These are phyloP conservation scores for Yamadazyma triangularis DNA, from an alignment of 1,139 yeast genomes.

Conservation along the genomic window DNA sequence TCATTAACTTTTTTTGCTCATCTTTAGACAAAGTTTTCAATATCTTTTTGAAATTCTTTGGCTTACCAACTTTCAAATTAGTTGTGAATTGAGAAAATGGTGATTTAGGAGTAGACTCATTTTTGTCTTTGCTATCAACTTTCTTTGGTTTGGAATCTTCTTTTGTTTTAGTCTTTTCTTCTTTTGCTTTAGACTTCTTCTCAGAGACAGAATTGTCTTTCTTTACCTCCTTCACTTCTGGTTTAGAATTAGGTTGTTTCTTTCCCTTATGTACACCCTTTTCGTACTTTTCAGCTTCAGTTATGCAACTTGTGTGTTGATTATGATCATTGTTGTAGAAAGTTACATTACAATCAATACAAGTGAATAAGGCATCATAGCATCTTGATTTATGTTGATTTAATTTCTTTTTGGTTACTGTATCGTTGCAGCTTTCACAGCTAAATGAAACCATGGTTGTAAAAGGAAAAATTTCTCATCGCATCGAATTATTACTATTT, in stretches of 20 bases:
- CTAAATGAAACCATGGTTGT: constrained; percentile 53
- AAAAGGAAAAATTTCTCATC: constrained; percentile 1
- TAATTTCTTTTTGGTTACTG: constrained; percentile 81
- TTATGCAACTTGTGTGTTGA: constrained; percentile 80
- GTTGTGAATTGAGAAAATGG: too few relatives aligned
- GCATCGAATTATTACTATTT: constrained; percentile 2
- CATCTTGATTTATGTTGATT: constrained; percentile 81
- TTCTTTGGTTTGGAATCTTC: constrained; percentile 8
- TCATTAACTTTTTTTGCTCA: constrained; percentile 40
- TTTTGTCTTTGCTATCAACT: constrained; percentile 7
- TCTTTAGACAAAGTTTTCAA: constrained; percentile 44
- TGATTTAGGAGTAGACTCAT: constrained; percentile 4
- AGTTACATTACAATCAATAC: constrained; percentile 90
- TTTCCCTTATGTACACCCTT: constrained; percentile 75
- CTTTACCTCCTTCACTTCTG: constrained; percentile 8
- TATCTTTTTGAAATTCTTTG: constrained; percentile 37
- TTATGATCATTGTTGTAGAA: constrained; percentile 70
- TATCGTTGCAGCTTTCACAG: constrained; percentile 79
- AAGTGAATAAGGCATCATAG: constrained; percentile 81
- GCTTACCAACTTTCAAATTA: constrained; percentile 18
- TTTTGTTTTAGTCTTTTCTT: constrained; percentile 6
- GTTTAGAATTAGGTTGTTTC: constrained; percentile 21
- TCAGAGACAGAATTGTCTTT: constrained; percentile 10
- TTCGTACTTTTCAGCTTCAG: constrained; percentile 94
- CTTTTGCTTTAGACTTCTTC: constrained; percentile 5